Percentiles rank a stretch among this genome's conserved stretches.
phyloP scores from a whole-genome alignment of 345 rosid species.

The Balakata baccata region DNA sequence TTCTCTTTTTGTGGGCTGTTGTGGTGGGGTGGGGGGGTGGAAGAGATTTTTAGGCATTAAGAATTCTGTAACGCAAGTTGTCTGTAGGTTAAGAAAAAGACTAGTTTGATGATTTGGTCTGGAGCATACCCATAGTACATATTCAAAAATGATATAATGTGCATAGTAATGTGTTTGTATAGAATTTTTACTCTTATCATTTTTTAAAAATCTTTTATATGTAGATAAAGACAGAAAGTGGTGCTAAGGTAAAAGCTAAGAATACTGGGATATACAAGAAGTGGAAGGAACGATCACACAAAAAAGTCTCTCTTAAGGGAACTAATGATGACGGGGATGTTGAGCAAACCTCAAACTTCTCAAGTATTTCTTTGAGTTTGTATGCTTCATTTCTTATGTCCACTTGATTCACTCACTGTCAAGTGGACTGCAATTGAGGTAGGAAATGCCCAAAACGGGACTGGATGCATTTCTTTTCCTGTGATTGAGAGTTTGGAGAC shows the following conservation, averaged over 20 bases:
- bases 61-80: neutral
- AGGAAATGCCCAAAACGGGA: neutral
- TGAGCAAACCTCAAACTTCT: conserved; percentile 35
- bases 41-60: neutral
- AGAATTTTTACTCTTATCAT: neutral
- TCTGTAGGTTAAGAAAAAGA: neutral
- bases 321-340: conserved; percentile 40
- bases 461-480: neutral
- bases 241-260: conserved; percentile 63
- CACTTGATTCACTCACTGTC: neutral
- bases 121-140: neutral
- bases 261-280: conserved; percentile 88
- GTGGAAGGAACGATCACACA: conserved; percentile 79
- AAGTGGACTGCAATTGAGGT: neutral
- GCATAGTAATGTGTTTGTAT: neutral
- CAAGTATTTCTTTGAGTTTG: conserved; percentile 41
- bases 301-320: conserved; percentile 50
- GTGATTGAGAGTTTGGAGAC: neutral
- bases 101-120: neutral
- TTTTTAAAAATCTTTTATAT: neutral
- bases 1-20: neutral
- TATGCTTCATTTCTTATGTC: neutral
- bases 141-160: too few species aligned
- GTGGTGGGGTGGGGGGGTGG: too few species aligned
- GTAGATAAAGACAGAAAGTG: conserved; percentile 89